Evolutionary conservation across 2,329 filamentous ascomycete species (phyloP), one percentile per base, ranked within the genome.

Genomic region (Colletotrichum salicis): DNA sequence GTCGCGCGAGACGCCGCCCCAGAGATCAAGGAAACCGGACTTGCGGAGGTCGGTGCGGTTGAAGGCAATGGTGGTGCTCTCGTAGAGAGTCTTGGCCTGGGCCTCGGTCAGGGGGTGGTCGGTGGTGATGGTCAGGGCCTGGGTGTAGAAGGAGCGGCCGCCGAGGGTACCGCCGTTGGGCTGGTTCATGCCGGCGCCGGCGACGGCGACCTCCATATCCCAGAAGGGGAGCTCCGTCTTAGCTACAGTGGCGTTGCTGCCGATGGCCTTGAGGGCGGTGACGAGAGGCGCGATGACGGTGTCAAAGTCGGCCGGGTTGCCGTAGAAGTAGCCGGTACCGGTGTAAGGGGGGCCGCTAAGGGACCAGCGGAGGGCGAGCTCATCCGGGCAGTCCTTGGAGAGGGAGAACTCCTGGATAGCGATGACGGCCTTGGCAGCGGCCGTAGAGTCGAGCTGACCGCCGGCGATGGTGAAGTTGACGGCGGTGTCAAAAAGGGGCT

Each of bases 1-100:
- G 74, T 85, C 72, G 33, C 72, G 72, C 4, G 70, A 73, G 56
- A 74, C 60, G 22, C 70, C 72, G 58, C 66, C 72, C 72, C 72
- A 74, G 59, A 74, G 70, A 55, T 74, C 72, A 55, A 74, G 63
- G 72, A 73, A 74, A 48, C 72, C 72, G 10, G 70, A 70, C 62
- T 65, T 63, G 62, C 58, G 52, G 1, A 74, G 57, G 35, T 74
- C 72, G 27, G 66, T 74, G 55, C 70, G 72, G 59, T 64, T 67
- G 58, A 74, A 74, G 60, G 55, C 55, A 4, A 72, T 29, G 3
- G 57, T 67, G 22, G 65, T 70, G 70, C 57, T 62, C 65, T 72
- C 52, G 63, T 58, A 66, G 24, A 74, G 72, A 13, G 41, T 60
- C 58, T 63, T 66, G 63, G 56, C 66, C 72, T 70, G 72, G 3